Percentiles rank a stretch among this genome's conserved stretches.
phyloP scores from a whole-genome alignment of 208 protist species.

The Leishmania turanica region DNA sequence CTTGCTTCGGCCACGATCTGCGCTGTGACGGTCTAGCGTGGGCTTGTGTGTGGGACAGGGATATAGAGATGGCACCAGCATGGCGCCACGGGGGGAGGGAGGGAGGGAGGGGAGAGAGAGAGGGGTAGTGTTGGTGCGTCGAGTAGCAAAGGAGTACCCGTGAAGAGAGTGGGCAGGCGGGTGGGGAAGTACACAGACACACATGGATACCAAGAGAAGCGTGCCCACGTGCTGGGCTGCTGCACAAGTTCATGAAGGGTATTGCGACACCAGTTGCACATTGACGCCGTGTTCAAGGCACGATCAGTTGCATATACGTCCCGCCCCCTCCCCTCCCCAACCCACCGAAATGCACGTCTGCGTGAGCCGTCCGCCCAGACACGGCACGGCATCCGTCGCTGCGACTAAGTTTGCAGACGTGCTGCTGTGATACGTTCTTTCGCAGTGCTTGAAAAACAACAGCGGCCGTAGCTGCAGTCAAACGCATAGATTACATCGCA shows the following conservation, averaged over 20 bases:
- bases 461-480: not conserved
- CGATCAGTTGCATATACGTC: not conserved
- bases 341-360: not conserved
- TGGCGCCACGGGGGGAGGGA: not conserved
- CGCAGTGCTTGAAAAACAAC: not conserved
- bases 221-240: not conserved
- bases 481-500: conserved; percentile 1
- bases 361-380: not conserved
- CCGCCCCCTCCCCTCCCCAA: not conserved
- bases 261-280: not conserved
- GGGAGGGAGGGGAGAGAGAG: not conserved
- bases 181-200: not conserved
- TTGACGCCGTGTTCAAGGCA: not conserved
- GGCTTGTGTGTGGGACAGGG: not conserved
- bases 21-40: not conserved
- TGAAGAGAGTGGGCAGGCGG: not conserved
- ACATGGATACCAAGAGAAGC: not conserved
- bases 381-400: not conserved
- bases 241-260: not conserved
- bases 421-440: not conserved
- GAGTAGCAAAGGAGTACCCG: not conserved
- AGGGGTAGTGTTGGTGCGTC: not conserved
- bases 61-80: not conserved
- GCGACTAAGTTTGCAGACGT: not conserved
- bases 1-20: not conserved